phyloP scores from a whole-genome alignment of 345 rosid species.

The Acer saccharum region DNA sequence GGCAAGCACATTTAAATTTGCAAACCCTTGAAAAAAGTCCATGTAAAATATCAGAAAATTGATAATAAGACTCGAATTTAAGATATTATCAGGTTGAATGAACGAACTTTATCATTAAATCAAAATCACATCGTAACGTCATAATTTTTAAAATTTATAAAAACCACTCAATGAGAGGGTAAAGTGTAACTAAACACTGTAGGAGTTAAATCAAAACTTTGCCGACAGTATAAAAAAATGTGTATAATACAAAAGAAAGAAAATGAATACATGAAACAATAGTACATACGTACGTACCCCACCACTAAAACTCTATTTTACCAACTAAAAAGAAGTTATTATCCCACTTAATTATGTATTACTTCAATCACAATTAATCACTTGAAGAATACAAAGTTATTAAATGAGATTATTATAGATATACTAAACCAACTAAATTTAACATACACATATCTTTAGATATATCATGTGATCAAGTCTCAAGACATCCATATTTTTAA shows the following conservation, averaged over 20 bases:
- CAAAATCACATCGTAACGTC: too few relatives aligned
- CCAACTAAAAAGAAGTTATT: slow-evolving; percentile 7
- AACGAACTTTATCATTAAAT: too few relatives aligned
- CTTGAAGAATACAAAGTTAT: background rate
- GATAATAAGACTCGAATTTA: too few relatives aligned
- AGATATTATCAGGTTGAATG: too few relatives aligned
- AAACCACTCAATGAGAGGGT: too few relatives aligned
- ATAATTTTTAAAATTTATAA: too few relatives aligned
- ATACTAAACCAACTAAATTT: background rate
- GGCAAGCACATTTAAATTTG: too few relatives aligned
- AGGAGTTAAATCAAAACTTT: background rate
- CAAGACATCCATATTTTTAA: too few relatives aligned
- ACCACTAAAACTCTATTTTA: slow-evolving; percentile 18
- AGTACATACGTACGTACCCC: background rate
- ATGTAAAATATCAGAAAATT: too few relatives aligned
- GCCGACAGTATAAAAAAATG: background rate
- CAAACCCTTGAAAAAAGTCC: too few relatives aligned
- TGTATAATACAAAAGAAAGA: background rate
- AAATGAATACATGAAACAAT: background rate
- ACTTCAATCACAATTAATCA: background rate
- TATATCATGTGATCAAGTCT: background rate
- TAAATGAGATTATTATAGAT: background rate
- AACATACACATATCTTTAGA: background rate
- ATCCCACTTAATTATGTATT: background rate
- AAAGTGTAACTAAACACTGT: too few relatives aligned